Conservation (phyloP, 345 rosid genomes). For the Schrenkiella parvula region DNA sequence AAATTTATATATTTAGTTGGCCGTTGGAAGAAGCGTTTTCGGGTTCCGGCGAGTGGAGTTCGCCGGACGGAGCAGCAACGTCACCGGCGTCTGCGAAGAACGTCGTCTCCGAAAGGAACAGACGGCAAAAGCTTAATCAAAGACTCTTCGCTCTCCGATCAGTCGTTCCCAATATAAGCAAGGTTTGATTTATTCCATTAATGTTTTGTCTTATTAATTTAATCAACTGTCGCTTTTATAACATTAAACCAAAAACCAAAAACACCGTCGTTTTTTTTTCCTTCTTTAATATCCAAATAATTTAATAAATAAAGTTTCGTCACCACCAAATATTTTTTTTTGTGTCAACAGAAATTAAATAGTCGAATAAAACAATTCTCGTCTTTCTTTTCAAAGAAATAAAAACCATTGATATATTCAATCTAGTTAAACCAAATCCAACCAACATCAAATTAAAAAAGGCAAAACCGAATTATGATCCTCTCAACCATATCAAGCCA, state of each 20-base stretch:
- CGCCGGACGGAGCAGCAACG: slow-evolving; percentile 84
- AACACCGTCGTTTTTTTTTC: neutral
- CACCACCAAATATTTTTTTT: neutral
- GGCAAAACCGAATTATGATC: neutral
- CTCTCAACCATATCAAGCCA: neutral
- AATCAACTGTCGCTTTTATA: slow-evolving; percentile 1
- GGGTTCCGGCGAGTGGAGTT: slow-evolving; percentile 75
- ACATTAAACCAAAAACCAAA: too few species aligned
- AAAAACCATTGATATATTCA: neutral
- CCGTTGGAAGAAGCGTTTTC: slow-evolving; percentile 48
- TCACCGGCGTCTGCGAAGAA: slow-evolving; percentile 66
- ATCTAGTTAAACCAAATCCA: slow-evolving; percentile 18
- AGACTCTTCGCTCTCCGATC: slow-evolving; percentile 83
- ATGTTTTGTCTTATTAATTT: neutral
- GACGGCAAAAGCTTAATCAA: slow-evolving; percentile 85
- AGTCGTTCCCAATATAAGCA: slow-evolving; percentile 62
- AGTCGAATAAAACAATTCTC: neutral
- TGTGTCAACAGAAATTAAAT: slow-evolving; percentile 16
- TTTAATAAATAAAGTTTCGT: neutral
- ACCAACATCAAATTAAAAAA: slow-evolving; percentile 7
- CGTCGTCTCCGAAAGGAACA: slow-evolving; percentile 76
- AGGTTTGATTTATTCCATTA: slow-evolving; percentile 23
- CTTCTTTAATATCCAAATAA: neutral
- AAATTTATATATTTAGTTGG: slow-evolving; percentile 37
- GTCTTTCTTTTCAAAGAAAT: neutral